Evolutionary conservation across 805 yeast species (phyloP), one percentile per base, ranked within the genome.

Genomic region (Huiozyma naganishii): DNA sequence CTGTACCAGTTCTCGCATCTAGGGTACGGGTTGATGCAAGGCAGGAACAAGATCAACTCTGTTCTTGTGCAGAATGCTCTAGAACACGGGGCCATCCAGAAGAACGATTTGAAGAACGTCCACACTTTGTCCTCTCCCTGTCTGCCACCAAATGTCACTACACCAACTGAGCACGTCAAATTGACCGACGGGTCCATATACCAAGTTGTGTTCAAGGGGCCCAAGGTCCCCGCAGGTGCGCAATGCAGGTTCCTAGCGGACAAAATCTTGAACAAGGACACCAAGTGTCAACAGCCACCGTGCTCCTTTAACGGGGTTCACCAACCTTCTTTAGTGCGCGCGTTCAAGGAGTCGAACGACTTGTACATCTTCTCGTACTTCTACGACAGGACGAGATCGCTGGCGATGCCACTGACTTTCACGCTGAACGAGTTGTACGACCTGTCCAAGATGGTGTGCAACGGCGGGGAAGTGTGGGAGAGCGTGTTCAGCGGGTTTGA

Each of bases 261-360:
- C 61, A 61, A 73, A 43, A 76, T 87, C 36, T 73, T 92, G 59
- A 81, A 85, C 68, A 90, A 90, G 68, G 95, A 88, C 36, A 72
- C 75, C 11, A 77, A 72, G 48, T 92, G 99, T 71, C 60, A 69
- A 1, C 59, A 71, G 30, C 75, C 77, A 46, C 94, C 98, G 43
- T 92, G 99, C 65, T 85, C 97, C 2, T 92, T 92, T 74, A 87
- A 90, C 60, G 98, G 99, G 59, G 83, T 88, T 41, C 95, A 94
- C 65, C 98, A 92, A 70, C 99, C 99, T 7, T 83, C 95, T 4
- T 70, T 92, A 55, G 77, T 77, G 38, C 76, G 73, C 49, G 79
- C 95, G 11, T 92, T 92, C 73, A 73, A 78, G 43, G 70, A 70
- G 44, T 64, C 76, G 30, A 74, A 80, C 36, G 97, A 92, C 58